phyloP scores from a whole-genome alignment of 2,329 filamentous ascomycete species.

The Esteya vermicola region DNA sequence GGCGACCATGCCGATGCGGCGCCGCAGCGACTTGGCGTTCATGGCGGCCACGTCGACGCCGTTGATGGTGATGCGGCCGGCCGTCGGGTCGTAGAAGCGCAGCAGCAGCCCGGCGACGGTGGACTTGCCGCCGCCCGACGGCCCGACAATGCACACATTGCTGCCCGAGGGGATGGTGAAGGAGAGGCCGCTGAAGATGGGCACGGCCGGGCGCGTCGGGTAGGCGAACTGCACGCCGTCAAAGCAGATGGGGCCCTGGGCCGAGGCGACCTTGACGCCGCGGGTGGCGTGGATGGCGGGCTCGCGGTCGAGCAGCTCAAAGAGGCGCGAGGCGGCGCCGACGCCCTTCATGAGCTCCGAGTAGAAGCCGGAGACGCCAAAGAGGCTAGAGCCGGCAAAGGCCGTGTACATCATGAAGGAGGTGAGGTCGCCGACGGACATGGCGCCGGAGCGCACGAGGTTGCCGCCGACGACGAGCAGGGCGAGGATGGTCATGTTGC shows the following conservation, averaged over 20 bases:
- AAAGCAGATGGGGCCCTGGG: constrained; percentile 80
- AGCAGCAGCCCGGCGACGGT: constrained; percentile 86
- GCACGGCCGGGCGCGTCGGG: constrained; percentile 81
- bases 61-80: constrained; percentile 67
- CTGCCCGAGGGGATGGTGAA: constrained; percentile 88
- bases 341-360: constrained; percentile 99
- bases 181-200: constrained; percentile 75
- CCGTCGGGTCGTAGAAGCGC: constrained; percentile 76
- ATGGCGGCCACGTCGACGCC: constrained; percentile 70
- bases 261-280: constrained; percentile 64
- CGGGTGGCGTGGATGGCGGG: constrained; percentile 79
- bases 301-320: constrained; percentile 85
- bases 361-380: constrained; percentile 90
- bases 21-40: constrained; percentile 85
- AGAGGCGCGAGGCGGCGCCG: constrained; percentile 87
- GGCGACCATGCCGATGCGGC: constrained; percentile 87
- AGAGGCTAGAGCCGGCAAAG: constrained; percentile 71
- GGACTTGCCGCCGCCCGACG: constrained; percentile 90
- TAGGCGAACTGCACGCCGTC: constrained; percentile 79
- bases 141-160: constrained; percentile 93
- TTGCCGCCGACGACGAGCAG: constrained; percentile 82
- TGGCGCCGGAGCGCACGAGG: constrained; percentile 73
- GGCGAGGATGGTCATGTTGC: constrained; percentile 90
- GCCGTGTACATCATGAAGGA: constrained; percentile 98
- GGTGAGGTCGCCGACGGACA: constrained; percentile 83